Evolutionary conservation across 2,329 filamentous ascomycete genomes (phyloP), one percentile per base, ranked within the genome.

Genomic region (Paecilomyces fulvus): DNA sequence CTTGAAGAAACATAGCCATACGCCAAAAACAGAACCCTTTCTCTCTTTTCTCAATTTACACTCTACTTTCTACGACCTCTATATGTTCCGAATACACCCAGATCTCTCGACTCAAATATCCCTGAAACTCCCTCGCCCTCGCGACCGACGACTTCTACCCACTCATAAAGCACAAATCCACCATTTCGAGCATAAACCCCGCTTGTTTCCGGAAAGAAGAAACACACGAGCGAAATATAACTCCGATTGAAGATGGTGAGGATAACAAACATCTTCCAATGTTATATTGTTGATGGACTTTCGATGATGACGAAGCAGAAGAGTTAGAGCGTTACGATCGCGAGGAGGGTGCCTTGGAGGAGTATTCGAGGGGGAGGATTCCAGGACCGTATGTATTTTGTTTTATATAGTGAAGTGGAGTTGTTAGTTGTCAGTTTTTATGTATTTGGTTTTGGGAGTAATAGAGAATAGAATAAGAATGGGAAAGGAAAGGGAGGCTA

Each of bases 221-320:
- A 54, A 49, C 65, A 68, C 2, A 67, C 28, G 30, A 58, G 43
- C 3, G 56, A 50, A 14, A 58, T 28, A 33, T 54, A 55, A 11
- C 23, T 28, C 3, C 54, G n/a, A 21, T 59, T 59, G 30, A 55
- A 51, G 20, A 55, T 46, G n/a, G 51, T 33, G 21, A 60, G 56
- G 21, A 52, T 49, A 30, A 55, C 54, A 30, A 55, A 59, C 3
- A 51, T 33, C 1, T 21, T 37, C 51, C 20, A 55, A 25, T 37
- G 51, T 28, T 28, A 58, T 58, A 21, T 52, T 55, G 12, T 33
- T 65, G 2, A 67, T 68, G 53, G 55, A 81, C 77, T 68, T 52
- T 79, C 76, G 1, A 80, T 76, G 59, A 82, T 80, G 59, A 83
- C 80, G 1, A 83, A 73, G 0, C 78, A 78, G 61, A 84, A 82